These are phyloP conservation scores for Yarrowia sp. DNA, from an alignment of 805 yeast species.

Conservation along the genomic window DNA sequence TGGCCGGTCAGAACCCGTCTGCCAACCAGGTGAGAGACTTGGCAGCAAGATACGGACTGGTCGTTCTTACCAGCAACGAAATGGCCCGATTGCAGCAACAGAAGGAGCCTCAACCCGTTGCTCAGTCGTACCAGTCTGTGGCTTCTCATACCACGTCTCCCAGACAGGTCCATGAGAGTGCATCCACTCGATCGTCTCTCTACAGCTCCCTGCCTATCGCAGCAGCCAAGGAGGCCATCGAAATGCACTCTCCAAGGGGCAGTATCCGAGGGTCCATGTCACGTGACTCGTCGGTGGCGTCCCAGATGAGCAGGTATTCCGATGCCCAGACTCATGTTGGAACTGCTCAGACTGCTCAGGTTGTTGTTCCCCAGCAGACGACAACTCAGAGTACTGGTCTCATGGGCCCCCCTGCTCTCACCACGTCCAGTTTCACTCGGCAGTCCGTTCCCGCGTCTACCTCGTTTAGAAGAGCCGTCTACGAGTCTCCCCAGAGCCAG, in stretches of 20 bases:
- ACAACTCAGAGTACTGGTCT: not conserved
- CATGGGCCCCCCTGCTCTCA: slow-evolving; percentile 25
- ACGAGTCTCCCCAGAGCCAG: slow-evolving; percentile 24
- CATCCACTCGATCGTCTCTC: not conserved
- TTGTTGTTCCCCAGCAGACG: not conserved
- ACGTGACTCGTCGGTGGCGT: slow-evolving; percentile 10
- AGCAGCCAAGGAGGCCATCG: slow-evolving; percentile 35
- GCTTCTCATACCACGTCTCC: slow-evolving; percentile 12
- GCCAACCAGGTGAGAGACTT: slow-evolving; percentile 15
- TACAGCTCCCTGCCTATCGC: slow-evolving; percentile 29
- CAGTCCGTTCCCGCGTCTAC: not conserved
- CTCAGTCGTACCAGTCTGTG: slow-evolving; percentile 4
- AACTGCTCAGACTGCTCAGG: not conserved
- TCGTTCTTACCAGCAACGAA: slow-evolving; percentile 13
- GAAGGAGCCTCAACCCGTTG: not conserved
- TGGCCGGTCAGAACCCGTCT: slow-evolving; percentile 36
- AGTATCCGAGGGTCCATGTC: not conserved
- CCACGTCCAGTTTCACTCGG: slow-evolving; percentile 7
- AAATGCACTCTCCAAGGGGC: slow-evolving; percentile 31
- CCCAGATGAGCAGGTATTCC: slow-evolving; percentile 9
- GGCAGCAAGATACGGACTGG: slow-evolving; percentile 30
- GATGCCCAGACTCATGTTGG: not conserved
- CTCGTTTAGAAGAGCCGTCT: slow-evolving; percentile 18
- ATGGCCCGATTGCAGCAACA: slow-evolving; percentile 22
- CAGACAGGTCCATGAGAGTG: slow-evolving; percentile 19